Conservation (phyloP, 2,329 filamentous ascomycete genomes). For the Botrytis aclada region DNA sequence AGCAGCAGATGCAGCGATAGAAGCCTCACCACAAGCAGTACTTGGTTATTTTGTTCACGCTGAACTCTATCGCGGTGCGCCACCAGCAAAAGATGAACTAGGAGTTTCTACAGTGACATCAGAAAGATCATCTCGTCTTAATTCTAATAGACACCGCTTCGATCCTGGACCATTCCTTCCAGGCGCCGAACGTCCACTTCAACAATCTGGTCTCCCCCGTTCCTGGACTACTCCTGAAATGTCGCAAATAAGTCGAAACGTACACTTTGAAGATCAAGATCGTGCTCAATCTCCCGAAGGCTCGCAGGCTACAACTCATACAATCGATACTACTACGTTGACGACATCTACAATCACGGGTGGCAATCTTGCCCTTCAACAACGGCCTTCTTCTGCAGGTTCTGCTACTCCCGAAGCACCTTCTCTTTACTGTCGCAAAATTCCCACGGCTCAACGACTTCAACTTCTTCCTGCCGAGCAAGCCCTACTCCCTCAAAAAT, state of each 20-base stretch:
- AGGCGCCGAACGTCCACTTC: slow-evolving; percentile 20
- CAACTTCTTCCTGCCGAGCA: slow-evolving; percentile 66
- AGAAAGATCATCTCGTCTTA: slow-evolving; percentile 18
- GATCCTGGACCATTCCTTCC: slow-evolving; percentile 21
- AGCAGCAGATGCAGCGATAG: slow-evolving; percentile 67
- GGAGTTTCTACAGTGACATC: slow-evolving; percentile 11
- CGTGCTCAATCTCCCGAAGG: slow-evolving; percentile 32
- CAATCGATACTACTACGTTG: slow-evolving; percentile 56
- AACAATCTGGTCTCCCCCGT: slow-evolving; percentile 28
- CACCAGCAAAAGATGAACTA: slow-evolving; percentile 60
- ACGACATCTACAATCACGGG: slow-evolving; percentile 34
- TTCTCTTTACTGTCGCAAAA: slow-evolving; percentile 54
- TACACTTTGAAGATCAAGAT: slow-evolving; percentile 8
- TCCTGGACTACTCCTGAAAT: slow-evolving; percentile 34
- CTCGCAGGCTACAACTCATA: slow-evolving; percentile 47
- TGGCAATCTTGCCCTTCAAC: slow-evolving; percentile 26
- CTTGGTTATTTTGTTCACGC: slow-evolving; percentile 69
- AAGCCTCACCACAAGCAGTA: slow-evolving; percentile 68
- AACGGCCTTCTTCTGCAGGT: slow-evolving; percentile 40
- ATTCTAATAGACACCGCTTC: slow-evolving; percentile 21
- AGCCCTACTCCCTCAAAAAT: slow-evolving; percentile 67
- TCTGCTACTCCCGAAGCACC: slow-evolving; percentile 30
- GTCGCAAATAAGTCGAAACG: slow-evolving; percentile 32
- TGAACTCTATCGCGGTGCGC: slow-evolving; percentile 64
- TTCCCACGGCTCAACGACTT: slow-evolving; percentile 64